Evolutionary conservation across 1,139 yeast species (phyloP).

Genomic region (Petasospora rhodanensis): DNA sequence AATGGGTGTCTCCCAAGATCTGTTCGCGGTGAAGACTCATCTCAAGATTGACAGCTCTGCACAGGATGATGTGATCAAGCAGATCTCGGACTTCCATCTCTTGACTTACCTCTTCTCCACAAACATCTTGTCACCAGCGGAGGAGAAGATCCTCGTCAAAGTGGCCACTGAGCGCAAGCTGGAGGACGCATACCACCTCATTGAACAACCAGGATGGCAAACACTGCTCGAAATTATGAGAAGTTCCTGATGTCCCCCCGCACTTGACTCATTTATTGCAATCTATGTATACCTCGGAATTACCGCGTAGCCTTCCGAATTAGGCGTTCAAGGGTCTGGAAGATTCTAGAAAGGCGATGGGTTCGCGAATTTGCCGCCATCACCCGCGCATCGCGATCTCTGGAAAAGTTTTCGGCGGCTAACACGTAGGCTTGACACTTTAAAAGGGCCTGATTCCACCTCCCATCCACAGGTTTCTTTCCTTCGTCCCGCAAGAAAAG

Average conservation of each 20-base stretch:
- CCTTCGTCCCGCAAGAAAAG: too few species aligned
- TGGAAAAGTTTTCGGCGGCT: constrained; percentile 6
- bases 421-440: too few species aligned
- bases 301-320: constrained; percentile 3
- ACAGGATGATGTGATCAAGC: constrained; percentile 34
- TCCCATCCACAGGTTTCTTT: too few species aligned
- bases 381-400: too few species aligned
- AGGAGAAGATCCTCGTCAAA: constrained; percentile 43
- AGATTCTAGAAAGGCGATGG: constrained; percentile 3
- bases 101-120: constrained; percentile 50
- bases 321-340: constrained; percentile 4
- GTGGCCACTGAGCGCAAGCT: constrained; percentile 35
- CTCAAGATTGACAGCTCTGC: constrained; percentile 38
- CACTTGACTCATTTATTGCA: not conserved
- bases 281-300: not conserved
- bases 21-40: constrained; percentile 43
- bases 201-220: constrained; percentile 73
- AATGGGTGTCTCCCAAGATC: constrained; percentile 70
- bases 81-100: constrained; percentile 68
- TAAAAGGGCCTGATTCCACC: too few species aligned
- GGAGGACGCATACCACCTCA: constrained; percentile 47
- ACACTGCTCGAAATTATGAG: constrained; percentile 54
- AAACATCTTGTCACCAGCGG: constrained; percentile 50
- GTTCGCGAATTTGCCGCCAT: too few species aligned
- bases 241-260: constrained; percentile 8